Evolutionary conservation across 805 yeast species (phyloP).

Genomic region (Candida insectalens): DNA sequence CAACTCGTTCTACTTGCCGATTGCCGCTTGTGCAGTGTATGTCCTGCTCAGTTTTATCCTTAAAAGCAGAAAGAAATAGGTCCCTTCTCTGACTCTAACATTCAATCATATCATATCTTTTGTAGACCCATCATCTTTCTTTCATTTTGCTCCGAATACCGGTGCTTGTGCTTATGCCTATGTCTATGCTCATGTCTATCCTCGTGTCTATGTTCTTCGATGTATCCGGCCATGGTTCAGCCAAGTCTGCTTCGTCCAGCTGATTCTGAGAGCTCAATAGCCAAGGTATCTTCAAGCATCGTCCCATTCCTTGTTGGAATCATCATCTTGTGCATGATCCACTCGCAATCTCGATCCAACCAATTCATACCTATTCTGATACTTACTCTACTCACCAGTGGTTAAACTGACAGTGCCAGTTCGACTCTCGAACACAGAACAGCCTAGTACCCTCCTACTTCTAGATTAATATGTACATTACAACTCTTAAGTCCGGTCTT

Average conservation of each 20-base stretch:
- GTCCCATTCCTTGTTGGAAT: constrained; percentile 28
- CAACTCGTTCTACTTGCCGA: constrained; percentile 1
- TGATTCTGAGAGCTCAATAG: constrained; percentile 16
- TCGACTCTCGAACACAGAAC: no score
- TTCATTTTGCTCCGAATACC: no score
- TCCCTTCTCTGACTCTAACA: no score
- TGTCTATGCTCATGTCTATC: constrained; percentile 5
- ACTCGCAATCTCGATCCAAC: constrained; percentile 48
- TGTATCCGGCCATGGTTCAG: constrained; percentile 3
- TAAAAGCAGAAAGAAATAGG: not conserved
- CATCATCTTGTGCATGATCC: constrained; percentile 61
- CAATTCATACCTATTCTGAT: constrained; percentile 51
- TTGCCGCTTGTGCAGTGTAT: not conserved
- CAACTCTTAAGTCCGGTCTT: no score
- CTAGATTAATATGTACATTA: no score
- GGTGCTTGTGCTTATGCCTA: no score
- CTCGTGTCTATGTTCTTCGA: constrained; percentile 8
- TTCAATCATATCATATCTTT: no score
- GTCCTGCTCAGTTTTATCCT: not conserved
- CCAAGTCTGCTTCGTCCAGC: constrained; percentile 20
- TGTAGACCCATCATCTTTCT: no score
- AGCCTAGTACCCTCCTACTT: no score
- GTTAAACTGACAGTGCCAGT: no score
- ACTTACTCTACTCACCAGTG: no score
- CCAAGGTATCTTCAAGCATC: constrained; percentile 18